Evolutionary conservation across 2,329 filamentous ascomycete species (phyloP).

Genomic region (Sclerotinia borealis): DNA sequence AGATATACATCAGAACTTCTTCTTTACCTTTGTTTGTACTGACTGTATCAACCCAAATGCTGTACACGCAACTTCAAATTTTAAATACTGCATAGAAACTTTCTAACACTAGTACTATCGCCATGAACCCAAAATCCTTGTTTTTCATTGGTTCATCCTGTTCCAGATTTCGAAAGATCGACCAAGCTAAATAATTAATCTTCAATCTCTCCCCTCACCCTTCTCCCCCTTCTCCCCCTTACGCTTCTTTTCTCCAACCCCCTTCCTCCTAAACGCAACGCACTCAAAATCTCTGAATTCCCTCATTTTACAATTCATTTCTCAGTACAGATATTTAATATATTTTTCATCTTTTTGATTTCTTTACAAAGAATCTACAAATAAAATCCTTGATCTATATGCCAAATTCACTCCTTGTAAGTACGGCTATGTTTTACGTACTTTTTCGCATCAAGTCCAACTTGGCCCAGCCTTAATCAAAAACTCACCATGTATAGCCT

Average conservation of each 20-base stretch:
- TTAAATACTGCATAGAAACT: not conserved
- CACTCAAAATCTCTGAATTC: not conserved
- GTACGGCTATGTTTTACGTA: not conserved
- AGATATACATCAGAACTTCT: too few species aligned
- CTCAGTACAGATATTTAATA: not conserved
- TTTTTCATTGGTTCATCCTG: not conserved
- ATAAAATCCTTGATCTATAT: not conserved
- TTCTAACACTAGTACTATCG: not conserved
- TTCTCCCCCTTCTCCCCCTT: not conserved
- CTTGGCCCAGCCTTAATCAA: not conserved
- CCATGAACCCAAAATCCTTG: not conserved
- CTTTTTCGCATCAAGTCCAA: not conserved
- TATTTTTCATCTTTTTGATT: constrained; percentile 11
- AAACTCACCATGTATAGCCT: not conserved
- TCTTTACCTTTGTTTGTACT: too few species aligned
- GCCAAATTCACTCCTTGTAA: constrained; percentile 13
- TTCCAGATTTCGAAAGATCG: constrained; percentile 2
- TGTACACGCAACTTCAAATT: too few species aligned
- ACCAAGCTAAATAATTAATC: not conserved
- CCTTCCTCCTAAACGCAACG: not conserved
- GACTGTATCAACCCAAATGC: too few species aligned
- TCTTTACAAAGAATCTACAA: constrained; percentile 15
- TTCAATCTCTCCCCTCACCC: not conserved
- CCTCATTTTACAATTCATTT: not conserved
- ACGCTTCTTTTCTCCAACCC: not conserved